Evolutionary conservation across 306 rosid genomes (phyloP), one percentile per base, ranked within the genome.

Genomic region (Sicyos baderoa): DNA sequence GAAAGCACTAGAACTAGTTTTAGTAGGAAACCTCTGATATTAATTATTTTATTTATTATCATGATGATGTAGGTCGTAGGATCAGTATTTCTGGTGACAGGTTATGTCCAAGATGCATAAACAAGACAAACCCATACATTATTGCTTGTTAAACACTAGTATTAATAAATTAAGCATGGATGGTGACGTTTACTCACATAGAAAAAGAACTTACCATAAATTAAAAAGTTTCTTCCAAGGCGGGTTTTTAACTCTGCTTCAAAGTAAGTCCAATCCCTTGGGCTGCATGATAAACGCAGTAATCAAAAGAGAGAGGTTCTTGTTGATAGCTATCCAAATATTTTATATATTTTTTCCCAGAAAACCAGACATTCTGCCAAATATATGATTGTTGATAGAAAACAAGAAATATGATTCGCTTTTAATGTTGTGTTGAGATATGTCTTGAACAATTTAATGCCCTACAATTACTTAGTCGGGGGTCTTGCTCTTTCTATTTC

Each of bases 201-300:
- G 45, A 63, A 50, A 23, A 73, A 55, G 54, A 65, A 79, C 77
- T 42, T 73, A 89, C 97, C 96, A 77, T 85, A 86, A 15, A 89
- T 84, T 76, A 93, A 74, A 69, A 83, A 89, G 76, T 88, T 86
- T 78, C 79, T 86, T 63, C 97, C 98, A 5, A 89, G 88, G 51
- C 85, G 94, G 79, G 73, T 82, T 77, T 84, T 83, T 75, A 89
- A 76, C 80, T 93, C 97, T 17, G 87, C 87, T 83, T 93, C 97
- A 32, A 81, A 87, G 65, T 93, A 93, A 4, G 84, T 85, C 98
- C 98, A 93, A 72, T 93, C 98, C 68, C 83, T 85, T 60, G 94
- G 84, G 88, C 98, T 93, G 86, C 81, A 78, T 60, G 82, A 75
- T 67, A 77, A 37, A 49, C 9, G 47, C 40, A 35, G 12, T 9